Percentiles rank a stretch among this genome's conserved stretches.
Evolutionary conservation across 129 eudicot species (phyloP).

Genomic region (Ambrosia trifida): DNA sequence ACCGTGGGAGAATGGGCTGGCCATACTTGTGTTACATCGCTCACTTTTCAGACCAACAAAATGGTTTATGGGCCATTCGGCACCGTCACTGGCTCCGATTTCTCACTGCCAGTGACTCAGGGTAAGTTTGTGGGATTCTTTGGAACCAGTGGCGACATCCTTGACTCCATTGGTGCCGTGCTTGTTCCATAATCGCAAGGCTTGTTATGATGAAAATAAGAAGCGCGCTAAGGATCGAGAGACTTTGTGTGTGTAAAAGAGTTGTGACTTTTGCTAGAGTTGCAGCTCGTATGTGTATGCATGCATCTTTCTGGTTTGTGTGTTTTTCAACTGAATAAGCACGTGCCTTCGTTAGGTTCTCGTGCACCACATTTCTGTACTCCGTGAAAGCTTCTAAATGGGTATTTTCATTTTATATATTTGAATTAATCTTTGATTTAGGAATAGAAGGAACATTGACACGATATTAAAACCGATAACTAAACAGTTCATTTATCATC

Average conservation of each 20-base stretch:
- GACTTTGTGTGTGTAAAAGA: background rate
- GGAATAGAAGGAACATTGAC: too few species aligned
- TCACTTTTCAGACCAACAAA: too few species aligned
- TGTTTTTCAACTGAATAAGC: background rate
- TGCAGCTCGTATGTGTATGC: background rate
- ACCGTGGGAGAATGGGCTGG: too few species aligned
- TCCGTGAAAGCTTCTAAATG: background rate
- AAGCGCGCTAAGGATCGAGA: background rate
- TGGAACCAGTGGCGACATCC: background rate
- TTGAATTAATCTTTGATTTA: too few species aligned
- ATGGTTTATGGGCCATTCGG: too few species aligned
- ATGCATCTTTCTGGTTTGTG: background rate
- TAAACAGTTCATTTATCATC: too few species aligned
- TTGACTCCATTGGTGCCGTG: background rate
- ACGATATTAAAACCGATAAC: too few species aligned
- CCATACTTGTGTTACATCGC: too few species aligned
- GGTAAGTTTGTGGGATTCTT: background rate
- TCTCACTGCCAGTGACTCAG: background rate
- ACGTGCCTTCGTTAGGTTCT: too few species aligned
- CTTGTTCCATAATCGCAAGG: background rate
- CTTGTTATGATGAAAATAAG: background rate
- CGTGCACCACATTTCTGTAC: background rate
- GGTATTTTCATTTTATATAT: background rate
- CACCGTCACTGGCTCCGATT: too few species aligned
- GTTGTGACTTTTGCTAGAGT: background rate